phyloP scores from a whole-genome alignment of 257 asterid species.

The Rhazya stricta region DNA sequence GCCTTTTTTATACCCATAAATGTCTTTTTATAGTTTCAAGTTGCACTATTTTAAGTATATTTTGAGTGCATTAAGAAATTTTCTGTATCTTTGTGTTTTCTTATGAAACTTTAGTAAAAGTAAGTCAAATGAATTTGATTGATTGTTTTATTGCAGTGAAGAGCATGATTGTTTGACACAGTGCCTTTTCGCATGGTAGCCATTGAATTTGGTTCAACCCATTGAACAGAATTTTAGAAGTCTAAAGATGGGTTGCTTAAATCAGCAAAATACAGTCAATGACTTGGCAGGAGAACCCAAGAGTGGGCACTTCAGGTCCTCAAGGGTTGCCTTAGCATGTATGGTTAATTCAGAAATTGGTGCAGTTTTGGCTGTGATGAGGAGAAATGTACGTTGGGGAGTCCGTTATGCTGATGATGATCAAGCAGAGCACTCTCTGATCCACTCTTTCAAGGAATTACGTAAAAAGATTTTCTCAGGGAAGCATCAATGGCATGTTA shows the following conservation, averaged over 20 bases:
- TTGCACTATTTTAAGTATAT: not conserved
- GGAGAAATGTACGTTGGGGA: slow-evolving; percentile 99
- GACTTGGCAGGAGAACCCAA: slow-evolving; percentile 40
- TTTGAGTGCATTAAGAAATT: not conserved
- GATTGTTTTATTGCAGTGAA: slow-evolving; percentile 1
- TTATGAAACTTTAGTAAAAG: not conserved
- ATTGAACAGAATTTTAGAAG: slow-evolving; percentile 30
- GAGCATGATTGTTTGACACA: slow-evolving; percentile 12
- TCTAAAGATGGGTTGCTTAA: slow-evolving; percentile 45
- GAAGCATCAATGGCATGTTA: slow-evolving; percentile 65
- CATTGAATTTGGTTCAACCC: slow-evolving; percentile 17
- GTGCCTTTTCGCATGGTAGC: slow-evolving; percentile 30
- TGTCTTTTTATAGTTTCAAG: not conserved
- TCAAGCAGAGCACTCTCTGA: slow-evolving; percentile 77
- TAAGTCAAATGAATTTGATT: not conserved
- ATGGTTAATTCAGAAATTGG: slow-evolving; percentile 91
- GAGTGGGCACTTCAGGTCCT: slow-evolving; percentile 35
- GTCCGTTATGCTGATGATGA: slow-evolving; percentile 79
- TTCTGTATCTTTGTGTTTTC: not conserved
- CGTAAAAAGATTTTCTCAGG: slow-evolving; percentile 72
- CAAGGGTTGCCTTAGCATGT: slow-evolving; percentile 78
- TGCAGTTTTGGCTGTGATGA: slow-evolving; percentile 96
- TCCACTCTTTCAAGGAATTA: slow-evolving; percentile 74
- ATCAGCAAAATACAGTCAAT: slow-evolving; percentile 42
- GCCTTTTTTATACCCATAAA: not conserved